phyloP scores from a whole-genome alignment of 2,329 filamentous ascomycete genomes.

The Penicillium sp. region DNA sequence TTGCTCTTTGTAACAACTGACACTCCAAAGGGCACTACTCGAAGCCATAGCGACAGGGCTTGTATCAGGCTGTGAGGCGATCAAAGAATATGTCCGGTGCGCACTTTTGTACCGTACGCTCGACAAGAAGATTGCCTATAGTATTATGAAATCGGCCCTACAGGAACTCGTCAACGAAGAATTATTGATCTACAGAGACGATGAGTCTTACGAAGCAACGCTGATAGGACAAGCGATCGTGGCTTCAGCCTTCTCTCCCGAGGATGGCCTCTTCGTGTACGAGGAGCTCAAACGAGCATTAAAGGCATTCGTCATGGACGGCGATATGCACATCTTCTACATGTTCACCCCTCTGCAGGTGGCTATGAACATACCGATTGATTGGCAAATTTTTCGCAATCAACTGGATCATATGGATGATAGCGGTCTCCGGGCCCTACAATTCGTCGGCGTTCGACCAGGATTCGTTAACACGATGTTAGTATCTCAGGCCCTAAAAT shows the following conservation, averaged over 20 bases:
- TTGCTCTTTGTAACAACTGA: conserved; percentile 4
- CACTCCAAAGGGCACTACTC: conserved; percentile 59
- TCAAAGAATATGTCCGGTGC: conserved; percentile 66
- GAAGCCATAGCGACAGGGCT: conserved; percentile 69
- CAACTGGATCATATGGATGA: conserved; percentile 70
- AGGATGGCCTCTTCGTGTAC: conserved; percentile 72
- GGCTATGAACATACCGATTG: conserved; percentile 51
- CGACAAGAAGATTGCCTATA: conserved; percentile 49
- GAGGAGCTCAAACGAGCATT: conserved; percentile 66
- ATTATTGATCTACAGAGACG: conserved; percentile 54
- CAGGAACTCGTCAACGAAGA: conserved; percentile 55
- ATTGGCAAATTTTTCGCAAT: conserved; percentile 71
- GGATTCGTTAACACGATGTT: conserved; percentile 66
- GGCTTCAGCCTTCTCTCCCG: conserved; percentile 68
- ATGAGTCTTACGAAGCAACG: conserved; percentile 59
- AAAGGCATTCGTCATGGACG: conserved; percentile 73
- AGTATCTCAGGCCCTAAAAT: conserved; percentile 16
- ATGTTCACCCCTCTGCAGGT: conserved; percentile 70
- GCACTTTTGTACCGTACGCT: conserved; percentile 64
- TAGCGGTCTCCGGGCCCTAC: conserved; percentile 66
- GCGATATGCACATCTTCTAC: conserved; percentile 77
- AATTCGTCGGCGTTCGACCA: conserved; percentile 67
- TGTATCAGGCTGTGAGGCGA: conserved; percentile 62
- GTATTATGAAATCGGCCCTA: conserved; percentile 60
- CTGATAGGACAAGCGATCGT: conserved; percentile 69